A percentile compares a stretch with the other conserved stretches of the same genome.
These are phyloP conservation scores for Phyllosticta citribraziliensis DNA, from an alignment of 2,329 filamentous ascomycete genomes.

Conservation along the genomic window DNA sequence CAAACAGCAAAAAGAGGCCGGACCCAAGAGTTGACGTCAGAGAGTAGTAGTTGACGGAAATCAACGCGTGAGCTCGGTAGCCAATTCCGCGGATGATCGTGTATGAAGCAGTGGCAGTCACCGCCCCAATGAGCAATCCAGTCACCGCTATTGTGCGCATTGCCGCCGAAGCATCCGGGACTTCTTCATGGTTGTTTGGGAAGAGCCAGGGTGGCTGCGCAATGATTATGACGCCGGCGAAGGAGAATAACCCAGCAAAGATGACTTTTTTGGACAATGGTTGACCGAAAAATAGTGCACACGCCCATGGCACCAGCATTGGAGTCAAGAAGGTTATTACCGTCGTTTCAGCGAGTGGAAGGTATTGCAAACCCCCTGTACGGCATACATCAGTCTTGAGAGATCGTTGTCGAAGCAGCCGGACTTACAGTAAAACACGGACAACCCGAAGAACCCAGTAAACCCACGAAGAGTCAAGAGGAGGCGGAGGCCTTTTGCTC, in stretches of 20 bases:
- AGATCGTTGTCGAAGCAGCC: background rate
- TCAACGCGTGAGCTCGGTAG: constrained; percentile 63
- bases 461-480: constrained; percentile 17
- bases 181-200: constrained; percentile 17
- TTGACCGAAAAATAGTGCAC: constrained; percentile 61
- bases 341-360: constrained; percentile 74
- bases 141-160: constrained; percentile 60
- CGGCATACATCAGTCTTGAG: background rate
- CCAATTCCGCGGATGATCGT: constrained; percentile 71
- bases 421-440: constrained; percentile 21
- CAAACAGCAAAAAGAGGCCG: constrained; percentile 42
- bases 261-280: constrained; percentile 70
- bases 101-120: constrained; percentile 62
- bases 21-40: constrained; percentile 57
- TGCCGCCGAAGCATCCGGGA: constrained; percentile 37
- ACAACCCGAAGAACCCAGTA: constrained; percentile 20
- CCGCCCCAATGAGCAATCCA: constrained; percentile 61
- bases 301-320: constrained; percentile 66
- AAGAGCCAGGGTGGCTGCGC: constrained; percentile 57
- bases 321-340: constrained; percentile 79
- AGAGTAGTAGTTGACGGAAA: constrained; percentile 75
- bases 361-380: constrained; percentile 55
- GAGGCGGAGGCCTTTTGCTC: constrained; percentile 14
- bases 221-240: constrained; percentile 71
- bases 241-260: constrained; percentile 60